Base-by-base conservation (phyloP, 2,329 filamentous ascomycete genomes). In the Alternaria brassicicola region DNA sequence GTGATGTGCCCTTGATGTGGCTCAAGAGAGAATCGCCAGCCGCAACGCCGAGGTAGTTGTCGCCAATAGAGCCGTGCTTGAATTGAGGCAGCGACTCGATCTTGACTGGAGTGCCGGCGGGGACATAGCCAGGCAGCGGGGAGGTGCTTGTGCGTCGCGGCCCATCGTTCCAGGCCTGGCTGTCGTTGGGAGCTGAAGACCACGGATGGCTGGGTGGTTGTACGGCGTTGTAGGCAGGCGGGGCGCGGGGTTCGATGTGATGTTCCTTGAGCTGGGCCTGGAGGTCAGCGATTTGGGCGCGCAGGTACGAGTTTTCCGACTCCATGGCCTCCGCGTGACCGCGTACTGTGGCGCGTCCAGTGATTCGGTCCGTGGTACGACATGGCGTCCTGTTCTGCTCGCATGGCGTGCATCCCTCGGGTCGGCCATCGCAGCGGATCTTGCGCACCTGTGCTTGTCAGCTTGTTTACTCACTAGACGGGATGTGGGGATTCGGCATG, bases 311-410 rank as follows among this genome's bases (percentile, higher is more conserved):
- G 76, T 89, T 88, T 71, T 93, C 87, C 59, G 85, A 84, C 77
- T 96, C 91, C 55, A 95, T 82, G 66, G 88, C 85, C 73, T 93
- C 89, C 64, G 91, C 83, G 70, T 94, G 92, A 52, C 92, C 92
- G 68, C 92, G 84, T 56, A 88, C 86, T 59, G 91, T 89, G 49
- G 92, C 91, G 62, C 90, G 88, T 57, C 92, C 91, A 3, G 91
- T 93, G 71, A 95, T 92, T 68, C 92, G 88, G 76, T 96, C 92
- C 57, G 92, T 96, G 52, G 93, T 93, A 78, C 86, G 89, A 79
- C 92, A 96, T 71, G 91, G 86, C 68, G 90, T 86, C 63, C 87
- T 88, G 73, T 91, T 90, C 76, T 89, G 88, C 67, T 86, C 81
- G 80, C 92, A 96, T 69, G 91, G 89, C 61, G 90, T 91, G 79